Evolutionary conservation across 805 yeast genomes (phyloP).

Genomic region (Candida pseudofarinosa): DNA sequence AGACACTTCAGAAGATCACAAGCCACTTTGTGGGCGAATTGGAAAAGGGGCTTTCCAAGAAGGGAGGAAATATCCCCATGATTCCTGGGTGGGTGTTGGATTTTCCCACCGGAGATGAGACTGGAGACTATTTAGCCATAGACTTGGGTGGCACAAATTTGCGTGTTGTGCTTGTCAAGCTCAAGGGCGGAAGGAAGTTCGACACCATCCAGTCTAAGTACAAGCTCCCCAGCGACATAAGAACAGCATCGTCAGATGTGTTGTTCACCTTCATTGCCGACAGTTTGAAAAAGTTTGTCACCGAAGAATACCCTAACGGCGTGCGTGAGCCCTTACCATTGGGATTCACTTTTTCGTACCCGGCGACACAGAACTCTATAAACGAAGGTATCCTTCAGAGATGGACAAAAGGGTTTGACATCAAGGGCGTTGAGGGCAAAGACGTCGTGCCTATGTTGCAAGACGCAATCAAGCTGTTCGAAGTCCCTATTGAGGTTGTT

Average conservation of each 20-base stretch:
- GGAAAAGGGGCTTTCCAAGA: constrained; percentile 69
- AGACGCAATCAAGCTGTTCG: constrained; percentile 56
- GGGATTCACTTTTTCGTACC: constrained; percentile 95
- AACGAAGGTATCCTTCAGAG: constrained; percentile 84
- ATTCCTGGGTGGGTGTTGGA: constrained; percentile 96
- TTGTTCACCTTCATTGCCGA: constrained; percentile 86
- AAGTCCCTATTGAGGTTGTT: constrained; percentile 79
- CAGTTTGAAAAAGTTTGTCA: constrained; percentile 66
- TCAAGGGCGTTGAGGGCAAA: constrained; percentile 87
- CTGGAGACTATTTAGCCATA: constrained; percentile 86
- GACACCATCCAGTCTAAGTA: constrained; percentile 86
- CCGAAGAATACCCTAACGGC: constrained; percentile 67
- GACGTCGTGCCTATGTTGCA: constrained; percentile 93
- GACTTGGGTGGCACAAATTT: constrained; percentile 97
- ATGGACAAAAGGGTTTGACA: constrained; percentile 98
- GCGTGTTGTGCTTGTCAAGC: constrained; percentile 82
- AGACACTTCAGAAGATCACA: constrained; percentile 60
- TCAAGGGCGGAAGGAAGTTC: constrained; percentile 80
- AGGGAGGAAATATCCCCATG: constrained; percentile 92
- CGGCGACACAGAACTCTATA: constrained; percentile 78
- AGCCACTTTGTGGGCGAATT: constrained; percentile 76
- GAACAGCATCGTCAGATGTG: constrained; percentile 74
- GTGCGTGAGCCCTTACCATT: constrained; percentile 60
- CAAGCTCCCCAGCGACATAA: constrained; percentile 68
- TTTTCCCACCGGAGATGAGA: constrained; percentile 87